Evolutionary conservation across 805 yeast genomes (phyloP).

Genomic region (Starmerella powellii): DNA sequence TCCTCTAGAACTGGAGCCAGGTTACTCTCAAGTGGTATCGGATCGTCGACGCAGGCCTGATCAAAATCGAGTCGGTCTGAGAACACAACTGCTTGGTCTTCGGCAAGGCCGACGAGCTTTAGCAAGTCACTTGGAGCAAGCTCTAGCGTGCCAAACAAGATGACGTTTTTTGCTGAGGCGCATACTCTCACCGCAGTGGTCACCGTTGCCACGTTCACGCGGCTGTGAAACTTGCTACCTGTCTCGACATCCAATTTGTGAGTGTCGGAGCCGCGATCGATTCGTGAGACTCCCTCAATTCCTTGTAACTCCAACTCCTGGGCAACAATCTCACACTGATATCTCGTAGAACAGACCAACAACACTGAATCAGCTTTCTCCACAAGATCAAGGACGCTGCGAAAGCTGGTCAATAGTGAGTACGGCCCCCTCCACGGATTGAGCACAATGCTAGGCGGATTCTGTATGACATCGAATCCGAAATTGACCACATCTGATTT

Average conservation of each 20-base stretch:
- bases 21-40: constrained; percentile 77
- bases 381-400: background rate
- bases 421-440: constrained; percentile 19
- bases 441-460: constrained; percentile 30
- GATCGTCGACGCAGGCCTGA: constrained; percentile 54
- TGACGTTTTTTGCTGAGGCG: background rate
- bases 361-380: background rate
- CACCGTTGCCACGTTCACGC: too few relatives aligned
- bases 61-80: constrained; percentile 57
- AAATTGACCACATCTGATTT: constrained; percentile 55
- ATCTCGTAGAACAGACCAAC: background rate
- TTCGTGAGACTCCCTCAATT: too few relatives aligned
- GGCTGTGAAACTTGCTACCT: too few relatives aligned
- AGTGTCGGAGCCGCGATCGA: too few relatives aligned
- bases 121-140: constrained; percentile 28
- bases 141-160: background rate
- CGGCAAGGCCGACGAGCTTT: constrained; percentile 25
- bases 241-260: too few relatives aligned
- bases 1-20: constrained; percentile 51
- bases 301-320: too few relatives aligned
- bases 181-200: too few relatives aligned
- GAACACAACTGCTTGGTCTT: constrained; percentile 38
- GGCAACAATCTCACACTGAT: background rate
- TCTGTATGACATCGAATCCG: constrained; percentile 48
- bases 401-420: background rate